Percentiles rank a stretch among this genome's conserved stretches.
Evolutionary conservation across 208 protist genomes (phyloP).

Genomic region (Naegleria gruberi): DNA sequence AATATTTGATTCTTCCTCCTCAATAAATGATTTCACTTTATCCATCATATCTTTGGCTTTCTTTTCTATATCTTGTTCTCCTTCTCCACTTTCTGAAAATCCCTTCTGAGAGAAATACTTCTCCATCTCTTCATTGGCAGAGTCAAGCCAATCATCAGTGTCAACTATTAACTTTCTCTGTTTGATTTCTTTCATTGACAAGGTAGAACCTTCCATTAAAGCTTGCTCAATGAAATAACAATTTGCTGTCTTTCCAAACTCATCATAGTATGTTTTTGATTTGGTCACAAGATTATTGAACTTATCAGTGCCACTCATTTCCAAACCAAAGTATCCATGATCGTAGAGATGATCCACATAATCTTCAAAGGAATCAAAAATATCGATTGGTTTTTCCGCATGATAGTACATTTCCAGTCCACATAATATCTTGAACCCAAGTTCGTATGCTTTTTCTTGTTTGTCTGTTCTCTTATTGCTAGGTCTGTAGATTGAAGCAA

Average conservation of each 20-base stretch:
- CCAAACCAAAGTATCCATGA: neutral
- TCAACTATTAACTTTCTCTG: neutral
- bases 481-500: neutral
- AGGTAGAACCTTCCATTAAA: neutral
- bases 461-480: neutral
- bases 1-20: neutral
- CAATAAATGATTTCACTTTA: neutral
- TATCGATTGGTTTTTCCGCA: neutral
- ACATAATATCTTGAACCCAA: neutral
- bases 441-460: neutral
- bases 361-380: neutral
- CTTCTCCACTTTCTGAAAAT: neutral
- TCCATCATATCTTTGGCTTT: neutral
- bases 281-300: neutral
- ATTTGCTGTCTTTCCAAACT: neutral
- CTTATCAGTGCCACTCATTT: neutral
- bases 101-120: neutral
- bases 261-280: neutral
- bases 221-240: neutral
- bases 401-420: conserved; percentile 3
- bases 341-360: neutral
- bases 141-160: neutral
- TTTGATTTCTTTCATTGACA: neutral
- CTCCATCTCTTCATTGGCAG: neutral
- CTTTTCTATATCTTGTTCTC: neutral